Evolutionary conservation across 1,139 yeast genomes (phyloP), one percentile per base, ranked within the genome.

Genomic region (Zygoascus sp.): DNA sequence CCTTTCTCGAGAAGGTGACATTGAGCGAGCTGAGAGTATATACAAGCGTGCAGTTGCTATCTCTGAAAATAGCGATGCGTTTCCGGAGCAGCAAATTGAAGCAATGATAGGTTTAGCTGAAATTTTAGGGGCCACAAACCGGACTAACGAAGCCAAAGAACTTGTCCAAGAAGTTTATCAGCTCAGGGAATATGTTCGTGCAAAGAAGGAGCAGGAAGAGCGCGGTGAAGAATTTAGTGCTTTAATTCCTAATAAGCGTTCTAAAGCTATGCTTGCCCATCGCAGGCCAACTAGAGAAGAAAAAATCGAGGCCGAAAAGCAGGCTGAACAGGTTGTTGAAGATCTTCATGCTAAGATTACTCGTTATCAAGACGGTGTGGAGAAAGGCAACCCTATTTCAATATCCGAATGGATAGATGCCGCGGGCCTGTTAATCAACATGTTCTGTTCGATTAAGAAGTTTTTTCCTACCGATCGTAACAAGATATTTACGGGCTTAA

Each of bases 101-200:
- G 76, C 82, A 10, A 80, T 84, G 58, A 72, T 89, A 30, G 83
- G 86, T 0, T 69, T 92, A 22, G 96, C 95, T 0, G 97, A 92
- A 64, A 79, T 89, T 1, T 77, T 81, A 50, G 86, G 81, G 53
- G 61, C 65, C 54, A 68, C 83, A n/a, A 86, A 83, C 17, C 83
- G 85, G 42, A 73, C 74, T 17, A 80, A 75, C 2, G 76, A 74
- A 22, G 89, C 95, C 2, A 75, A 78, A 40, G 63, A 63, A 25
- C 66, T 86, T 30, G 69, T 85, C 45, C 71, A 72, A 19, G 82
- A 79, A 50, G 87, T 81, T 10, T 65, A 67, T 16, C 52, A 42
- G 36, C 40, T 56, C 21, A 40, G 60, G 28, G 48, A 47, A 16
- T n/a, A 55, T 45, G 28, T 56, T 54, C 30, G 58, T 56, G 23